These are phyloP conservation scores for Suillus weaverae DNA, from an alignment of 768 basidiomycete species.

Conservation along the genomic window DNA sequence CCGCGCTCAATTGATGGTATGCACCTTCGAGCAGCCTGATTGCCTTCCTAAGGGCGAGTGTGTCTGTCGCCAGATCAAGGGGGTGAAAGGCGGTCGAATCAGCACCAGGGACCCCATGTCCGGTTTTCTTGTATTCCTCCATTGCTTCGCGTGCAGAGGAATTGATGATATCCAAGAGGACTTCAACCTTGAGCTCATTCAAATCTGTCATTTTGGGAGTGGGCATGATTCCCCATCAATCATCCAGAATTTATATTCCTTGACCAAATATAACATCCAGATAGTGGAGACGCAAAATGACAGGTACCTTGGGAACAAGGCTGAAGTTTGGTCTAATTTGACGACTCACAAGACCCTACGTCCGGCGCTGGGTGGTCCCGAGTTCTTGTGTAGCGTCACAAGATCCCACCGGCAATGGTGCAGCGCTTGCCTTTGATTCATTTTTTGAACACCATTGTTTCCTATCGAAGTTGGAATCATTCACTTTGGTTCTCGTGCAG, in stretches of 20 bases:
- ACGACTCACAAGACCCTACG: too few relatives aligned
- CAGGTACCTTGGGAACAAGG: too few relatives aligned
- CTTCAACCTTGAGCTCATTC: constrained; percentile 27
- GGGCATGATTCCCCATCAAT: background rate
- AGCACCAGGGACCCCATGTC: constrained; percentile 24
- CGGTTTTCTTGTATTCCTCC: constrained; percentile 25
- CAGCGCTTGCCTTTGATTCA: too few relatives aligned
- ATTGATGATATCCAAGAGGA: constrained; percentile 33
- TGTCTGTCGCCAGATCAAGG: constrained; percentile 21
- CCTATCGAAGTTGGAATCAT: background rate
- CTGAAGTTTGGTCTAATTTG: too few relatives aligned
- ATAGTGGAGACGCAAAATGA: too few relatives aligned
- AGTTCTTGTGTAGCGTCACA: background rate
- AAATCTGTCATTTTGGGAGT: background rate
- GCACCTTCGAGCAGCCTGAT: constrained; percentile 27
- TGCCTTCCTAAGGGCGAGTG: constrained; percentile 25
- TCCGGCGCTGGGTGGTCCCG: background rate
- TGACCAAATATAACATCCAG: background rate
- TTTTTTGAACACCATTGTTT: background rate
- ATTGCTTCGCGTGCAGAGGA: constrained; percentile 29
- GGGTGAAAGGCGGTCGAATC: constrained; percentile 24
- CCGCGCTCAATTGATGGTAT: constrained; percentile 25
- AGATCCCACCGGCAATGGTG: too few relatives aligned
- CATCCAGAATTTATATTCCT: background rate
- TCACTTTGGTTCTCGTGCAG: too few relatives aligned